These are phyloP conservation scores for Sutorius eximius DNA, from an alignment of 1,284 basidiomycete genomes.

Conservation along the genomic window DNA sequence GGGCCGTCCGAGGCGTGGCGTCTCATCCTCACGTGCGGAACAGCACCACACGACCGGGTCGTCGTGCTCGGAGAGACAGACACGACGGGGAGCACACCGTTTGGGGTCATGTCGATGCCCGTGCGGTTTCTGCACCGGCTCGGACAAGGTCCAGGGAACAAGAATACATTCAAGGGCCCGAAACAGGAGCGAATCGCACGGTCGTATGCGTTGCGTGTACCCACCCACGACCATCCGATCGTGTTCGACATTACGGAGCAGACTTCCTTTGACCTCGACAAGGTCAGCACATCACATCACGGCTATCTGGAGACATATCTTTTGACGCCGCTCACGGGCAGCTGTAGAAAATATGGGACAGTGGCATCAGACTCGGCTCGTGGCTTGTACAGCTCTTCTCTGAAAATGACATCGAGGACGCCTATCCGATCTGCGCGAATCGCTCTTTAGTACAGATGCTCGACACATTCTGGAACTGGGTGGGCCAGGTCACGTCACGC, in stretches of 20 bases:
- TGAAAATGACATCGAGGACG: neutral
- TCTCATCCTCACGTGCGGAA: slow-evolving; percentile 53
- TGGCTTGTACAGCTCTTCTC: slow-evolving; percentile 56
- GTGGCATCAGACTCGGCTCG: slow-evolving; percentile 76
- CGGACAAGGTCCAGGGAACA: slow-evolving; percentile 15
- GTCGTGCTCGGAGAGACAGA: slow-evolving; percentile 39
- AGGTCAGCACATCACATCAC: slow-evolving; percentile 48
- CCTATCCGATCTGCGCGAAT: slow-evolving; percentile 26
- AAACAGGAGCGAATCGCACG: slow-evolving; percentile 77
- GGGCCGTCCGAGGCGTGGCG: slow-evolving; percentile 55
- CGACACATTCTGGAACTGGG: slow-evolving; percentile 67
- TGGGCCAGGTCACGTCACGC: slow-evolving; percentile 23
- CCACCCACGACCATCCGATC: slow-evolving; percentile 23
- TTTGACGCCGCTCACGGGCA: slow-evolving; percentile 17
- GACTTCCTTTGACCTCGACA: slow-evolving; percentile 86
- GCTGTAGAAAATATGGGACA: slow-evolving; percentile 88
- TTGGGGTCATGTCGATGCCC: slow-evolving; percentile 67
- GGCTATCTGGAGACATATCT: neutral
- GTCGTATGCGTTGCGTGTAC: slow-evolving; percentile 38
- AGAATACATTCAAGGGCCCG: slow-evolving; percentile 12
- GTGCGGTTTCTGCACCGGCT: slow-evolving; percentile 50
- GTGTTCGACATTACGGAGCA: slow-evolving; percentile 66
- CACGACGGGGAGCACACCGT: slow-evolving; percentile 42
- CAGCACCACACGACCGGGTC: slow-evolving; percentile 18
- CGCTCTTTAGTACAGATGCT: slow-evolving; percentile 41